Evolutionary conservation across 768 basidiomycete species (phyloP), one percentile per base, ranked within the genome.

Genomic region (Lentinula raphanica): DNA sequence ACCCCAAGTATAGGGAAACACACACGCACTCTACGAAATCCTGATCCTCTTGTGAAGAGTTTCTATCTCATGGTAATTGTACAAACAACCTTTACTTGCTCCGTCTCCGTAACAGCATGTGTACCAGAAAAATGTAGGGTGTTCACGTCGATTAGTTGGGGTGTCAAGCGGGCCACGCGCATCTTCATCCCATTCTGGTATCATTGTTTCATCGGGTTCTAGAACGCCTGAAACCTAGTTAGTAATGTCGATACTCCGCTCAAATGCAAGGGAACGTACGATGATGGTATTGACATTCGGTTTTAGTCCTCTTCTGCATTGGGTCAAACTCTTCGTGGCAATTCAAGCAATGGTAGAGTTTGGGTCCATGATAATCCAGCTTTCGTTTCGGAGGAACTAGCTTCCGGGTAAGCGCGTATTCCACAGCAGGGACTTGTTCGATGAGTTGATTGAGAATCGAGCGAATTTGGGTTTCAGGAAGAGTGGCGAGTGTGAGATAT

Each of bases 81-180:
- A 66, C 19, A 76, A 72, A 55, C 68, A 69, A 7, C 79, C 79
- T 23, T 68, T 65, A 6, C 64, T 60, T 19, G 53, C 62, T 4
- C 75, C 78, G 48, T 73, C 63, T 44, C 65, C 61, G n/a, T 76
- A 70, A 60, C 83, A 83, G 60, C 81, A 84, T 2, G 67, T n/a
- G n/a, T n/a, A 72, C 82, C 82, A 84, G 3, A 51, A 66, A 60
- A 82, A 83, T 58, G 82, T 74, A 1, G 81, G 80, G 58, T 67
- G 79, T 15, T 73, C 62, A 54, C 62, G 60, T 54, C 74, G 72
- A 64, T 76, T 79, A 32, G 66, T 61, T 17, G 63, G 31, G 4
- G 74, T 72, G 63, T 82, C 77, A 71, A 75, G 78, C 1, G 74
- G 75, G 2, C 81, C 80, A 56, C 80, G 79, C 50, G 66, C 69